phyloP scores from a whole-genome alignment of 1,139 yeast genomes.

The Scheffersomyces titani region DNA sequence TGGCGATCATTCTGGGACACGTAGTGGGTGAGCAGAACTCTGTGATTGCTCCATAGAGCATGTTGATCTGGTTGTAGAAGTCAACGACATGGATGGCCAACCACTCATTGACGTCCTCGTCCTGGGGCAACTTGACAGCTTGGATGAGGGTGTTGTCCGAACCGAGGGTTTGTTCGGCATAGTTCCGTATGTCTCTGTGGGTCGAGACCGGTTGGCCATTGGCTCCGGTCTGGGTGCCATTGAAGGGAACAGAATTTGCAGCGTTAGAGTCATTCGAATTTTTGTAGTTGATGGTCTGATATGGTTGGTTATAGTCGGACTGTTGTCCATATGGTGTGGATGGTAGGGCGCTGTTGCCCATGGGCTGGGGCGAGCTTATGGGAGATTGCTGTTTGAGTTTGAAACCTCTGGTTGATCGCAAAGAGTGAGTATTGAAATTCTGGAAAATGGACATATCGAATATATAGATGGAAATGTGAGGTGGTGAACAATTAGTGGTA shows the following conservation, averaged over 20 bases:
- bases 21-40: conserved; percentile 92
- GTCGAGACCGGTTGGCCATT: conserved; percentile 50
- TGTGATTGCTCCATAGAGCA: conserved; percentile 94
- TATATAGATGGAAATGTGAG: neutral
- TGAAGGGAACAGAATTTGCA: neutral
- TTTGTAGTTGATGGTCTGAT: conserved; percentile 15
- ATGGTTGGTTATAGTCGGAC: conserved; percentile 27
- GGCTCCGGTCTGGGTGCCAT: conserved; percentile 6
- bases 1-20: conserved; percentile 96
- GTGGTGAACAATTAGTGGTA: neutral
- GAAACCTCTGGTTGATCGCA: conserved; percentile 57
- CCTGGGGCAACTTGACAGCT: conserved; percentile 92
- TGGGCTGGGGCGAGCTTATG: conserved; percentile 43
- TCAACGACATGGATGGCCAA: conserved; percentile 90
- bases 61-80: conserved; percentile 92
- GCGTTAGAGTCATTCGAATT: conserved; percentile 2
- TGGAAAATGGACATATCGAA: conserved; percentile 52
- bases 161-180: conserved; percentile 94
- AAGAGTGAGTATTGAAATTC: conserved; percentile 57
- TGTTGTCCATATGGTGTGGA: conserved; percentile 27
- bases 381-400: conserved; percentile 46
- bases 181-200: conserved; percentile 72
- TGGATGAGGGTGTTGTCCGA: conserved; percentile 87
- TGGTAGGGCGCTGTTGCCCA: conserved; percentile 36
- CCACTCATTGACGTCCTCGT: conserved; percentile 94